phyloP scores from a whole-genome alignment of 2,329 filamentous ascomycete species.

The Colletotrichum endophyticum region DNA sequence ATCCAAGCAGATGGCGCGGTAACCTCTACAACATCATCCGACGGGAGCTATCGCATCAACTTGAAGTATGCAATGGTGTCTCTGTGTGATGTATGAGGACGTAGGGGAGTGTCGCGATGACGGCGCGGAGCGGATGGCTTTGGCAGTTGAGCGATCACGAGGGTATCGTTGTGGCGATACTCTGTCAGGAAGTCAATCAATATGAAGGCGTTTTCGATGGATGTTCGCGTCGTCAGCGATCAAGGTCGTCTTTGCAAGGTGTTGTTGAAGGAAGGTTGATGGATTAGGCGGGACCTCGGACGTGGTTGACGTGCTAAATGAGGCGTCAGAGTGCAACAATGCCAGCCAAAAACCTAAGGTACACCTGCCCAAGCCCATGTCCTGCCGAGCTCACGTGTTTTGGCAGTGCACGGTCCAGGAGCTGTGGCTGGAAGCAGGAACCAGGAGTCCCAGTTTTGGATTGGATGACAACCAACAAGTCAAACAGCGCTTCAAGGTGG shows the following conservation, averaged over 20 bases:
- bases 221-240: background rate
- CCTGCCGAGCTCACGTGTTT: slow-evolving; percentile 7
- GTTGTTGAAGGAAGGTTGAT: background rate
- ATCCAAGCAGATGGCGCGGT: slow-evolving; percentile 17
- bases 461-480: background rate
- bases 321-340: background rate
- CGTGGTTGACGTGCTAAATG: background rate
- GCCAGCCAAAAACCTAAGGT: background rate
- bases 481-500: background rate
- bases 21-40: slow-evolving; percentile 15
- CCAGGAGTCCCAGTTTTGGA: background rate
- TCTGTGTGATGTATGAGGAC: background rate
- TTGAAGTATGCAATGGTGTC: background rate
- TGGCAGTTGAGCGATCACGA: slow-evolving; percentile 10
- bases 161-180: background rate
- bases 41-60: slow-evolving; percentile 8
- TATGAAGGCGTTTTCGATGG: background rate
- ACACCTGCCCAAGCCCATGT: background rate
- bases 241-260: background rate
- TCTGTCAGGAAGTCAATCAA: background rate
- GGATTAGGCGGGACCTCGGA: background rate
- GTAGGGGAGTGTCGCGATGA: slow-evolving; percentile 1
- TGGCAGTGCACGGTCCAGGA: background rate
- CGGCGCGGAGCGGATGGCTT: background rate
- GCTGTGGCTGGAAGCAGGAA: background rate